Percentiles rank a stretch among this genome's conserved stretches.
Evolutionary conservation across 2,329 filamentous ascomycete genomes (phyloP).

Genomic region (Seiridium unicorne): DNA sequence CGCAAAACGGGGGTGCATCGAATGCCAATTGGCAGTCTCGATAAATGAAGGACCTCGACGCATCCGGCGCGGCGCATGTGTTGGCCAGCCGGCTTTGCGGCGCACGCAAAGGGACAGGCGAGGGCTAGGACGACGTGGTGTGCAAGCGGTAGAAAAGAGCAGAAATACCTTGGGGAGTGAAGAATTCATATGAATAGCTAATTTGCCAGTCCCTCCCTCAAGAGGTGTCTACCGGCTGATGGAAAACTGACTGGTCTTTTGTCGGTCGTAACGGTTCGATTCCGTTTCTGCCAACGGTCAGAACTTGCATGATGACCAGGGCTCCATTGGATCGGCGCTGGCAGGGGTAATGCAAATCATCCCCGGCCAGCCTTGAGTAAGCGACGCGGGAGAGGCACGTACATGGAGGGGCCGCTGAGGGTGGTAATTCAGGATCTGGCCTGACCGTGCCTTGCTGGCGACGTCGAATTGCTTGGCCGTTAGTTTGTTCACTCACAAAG

Average conservation of each 20-base stretch:
- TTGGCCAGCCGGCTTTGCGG: not conserved
- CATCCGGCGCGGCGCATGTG: not conserved
- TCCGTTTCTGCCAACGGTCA: conserved; percentile 6
- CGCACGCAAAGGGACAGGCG: not conserved
- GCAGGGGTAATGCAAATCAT: conserved; percentile 6
- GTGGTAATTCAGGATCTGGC: conserved; percentile 4
- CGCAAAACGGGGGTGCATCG: not conserved
- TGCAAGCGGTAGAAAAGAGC: not conserved
- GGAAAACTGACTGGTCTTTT: not conserved
- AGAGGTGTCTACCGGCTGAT: not conserved
- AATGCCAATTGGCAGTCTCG: not conserved
- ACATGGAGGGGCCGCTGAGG: not conserved
- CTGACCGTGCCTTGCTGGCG: conserved; percentile 3
- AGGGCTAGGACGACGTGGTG: not conserved
- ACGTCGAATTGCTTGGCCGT: not conserved
- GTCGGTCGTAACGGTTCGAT: not conserved
- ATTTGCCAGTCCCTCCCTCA: not conserved
- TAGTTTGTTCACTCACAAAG: not conserved
- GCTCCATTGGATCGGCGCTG: not conserved
- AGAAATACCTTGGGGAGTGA: conserved; percentile 9
- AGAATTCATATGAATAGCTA: conserved; percentile 8
- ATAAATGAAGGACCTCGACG: not conserved
- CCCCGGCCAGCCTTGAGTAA: not conserved
- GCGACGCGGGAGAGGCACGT: conserved; percentile 4
- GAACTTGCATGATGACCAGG: conserved; percentile 1